Base-by-base conservation (phyloP, 2,329 filamentous ascomycete genomes). In the Talaromyces sp. region DNA sequence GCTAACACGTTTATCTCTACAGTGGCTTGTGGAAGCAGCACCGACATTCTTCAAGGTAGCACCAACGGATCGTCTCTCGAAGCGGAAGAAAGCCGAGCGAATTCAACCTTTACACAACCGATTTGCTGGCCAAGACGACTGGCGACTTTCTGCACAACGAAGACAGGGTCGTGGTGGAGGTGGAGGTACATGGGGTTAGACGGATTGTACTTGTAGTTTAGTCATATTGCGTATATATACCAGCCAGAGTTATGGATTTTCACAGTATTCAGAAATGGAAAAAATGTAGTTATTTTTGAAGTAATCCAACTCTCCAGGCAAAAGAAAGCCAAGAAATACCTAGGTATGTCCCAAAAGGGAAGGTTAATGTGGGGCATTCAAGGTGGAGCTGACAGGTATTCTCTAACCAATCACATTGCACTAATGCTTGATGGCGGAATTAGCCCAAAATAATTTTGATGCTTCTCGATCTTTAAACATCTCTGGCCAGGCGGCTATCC, bases 11-110 rank as follows among this genome's bases (percentile, higher is more conserved):
- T n/a, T n/a, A n/a, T 57, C 52, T 48, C 15, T 8, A 46, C 15
- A 75, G 73, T 87, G 84, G 85, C 82, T 99, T 21, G 91, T 97
- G 1, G 92, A 97, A 67, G 93, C 92, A 11, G 94, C 95, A n/a
- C 94, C 95, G 9, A 97, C 91, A 0, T 99, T 97, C 79, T 99
- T 97, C 85, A 96, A 96, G 81, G 91, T 97, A 4, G 93, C 94
- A 17, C 86, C 89, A 0, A 93, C 88, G 36, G 91, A 97, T 70
- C 81, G 84, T 57, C 75, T 99, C 67, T 93, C 88, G 63, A 97
- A 96, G 81, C 80, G 94, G 68, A 94, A 95, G 83, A 88, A 90
- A 80, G 90, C 90, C 0, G 94, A 99, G 80, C 82, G 93, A 58
- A 97, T 99, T 57, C 90, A 96, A 78, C 94, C 94, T 43, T 75